Evolutionary conservation across 441 rosid species (phyloP).

Genomic region (Erysimum pusillum): DNA sequence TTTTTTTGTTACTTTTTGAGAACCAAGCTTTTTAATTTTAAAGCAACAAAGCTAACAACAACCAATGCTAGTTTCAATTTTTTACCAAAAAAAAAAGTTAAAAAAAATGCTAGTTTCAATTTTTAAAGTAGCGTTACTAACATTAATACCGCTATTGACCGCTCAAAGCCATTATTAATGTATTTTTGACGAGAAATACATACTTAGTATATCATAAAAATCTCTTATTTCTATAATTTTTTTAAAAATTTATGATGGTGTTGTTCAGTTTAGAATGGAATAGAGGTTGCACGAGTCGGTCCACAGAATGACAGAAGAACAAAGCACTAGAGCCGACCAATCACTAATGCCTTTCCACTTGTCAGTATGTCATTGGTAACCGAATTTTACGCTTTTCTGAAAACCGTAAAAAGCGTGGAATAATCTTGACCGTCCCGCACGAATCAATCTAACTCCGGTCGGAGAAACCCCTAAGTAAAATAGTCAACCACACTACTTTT

Average conservation of each 20-base stretch:
- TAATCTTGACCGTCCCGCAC: slow-evolving; percentile 10
- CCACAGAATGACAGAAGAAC: slow-evolving; percentile 9
- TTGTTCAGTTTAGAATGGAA: not conserved
- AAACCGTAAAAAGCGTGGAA: not conserved
- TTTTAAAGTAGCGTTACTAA: not conserved
- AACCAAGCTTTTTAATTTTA: not conserved
- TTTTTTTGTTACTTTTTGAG: not conserved
- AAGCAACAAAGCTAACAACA: not conserved
- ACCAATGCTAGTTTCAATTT: no score
- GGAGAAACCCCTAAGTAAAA: not conserved
- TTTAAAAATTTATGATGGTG: not conserved
- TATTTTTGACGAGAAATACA: no score
- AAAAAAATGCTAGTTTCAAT: not conserved
- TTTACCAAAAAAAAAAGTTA: no score
- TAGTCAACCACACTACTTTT: slow-evolving; percentile 1
- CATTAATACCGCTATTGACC: not conserved
- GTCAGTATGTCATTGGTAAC: slow-evolving; percentile 12
- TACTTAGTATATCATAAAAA: not conserved
- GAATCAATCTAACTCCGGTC: slow-evolving; percentile 18
- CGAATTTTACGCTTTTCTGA: not conserved
- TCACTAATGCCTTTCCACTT: not conserved
- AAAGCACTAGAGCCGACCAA: slow-evolving; percentile 27
- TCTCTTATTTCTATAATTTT: not conserved
- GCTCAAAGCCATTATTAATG: not conserved
- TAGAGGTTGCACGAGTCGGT: slow-evolving; percentile 7